These are phyloP conservation scores for Termitomyces sp. DNA, from an alignment of 768 basidiomycete genomes.

Conservation along the genomic window DNA sequence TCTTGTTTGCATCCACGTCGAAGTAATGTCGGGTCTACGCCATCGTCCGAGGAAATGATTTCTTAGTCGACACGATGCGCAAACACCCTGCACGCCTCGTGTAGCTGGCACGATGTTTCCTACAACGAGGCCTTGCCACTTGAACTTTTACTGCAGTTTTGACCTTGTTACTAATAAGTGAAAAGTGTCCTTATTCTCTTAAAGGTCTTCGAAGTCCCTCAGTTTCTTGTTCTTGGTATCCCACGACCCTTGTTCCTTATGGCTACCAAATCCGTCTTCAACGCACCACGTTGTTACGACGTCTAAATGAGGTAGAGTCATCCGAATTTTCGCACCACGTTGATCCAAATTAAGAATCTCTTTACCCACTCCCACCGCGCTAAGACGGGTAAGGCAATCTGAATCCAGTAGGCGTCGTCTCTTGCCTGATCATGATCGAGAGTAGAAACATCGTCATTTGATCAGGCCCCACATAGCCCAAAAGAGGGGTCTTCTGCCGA, in stretches of 20 bases:
- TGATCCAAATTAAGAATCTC: neutral
- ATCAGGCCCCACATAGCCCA: neutral
- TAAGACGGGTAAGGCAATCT: conserved; percentile 4
- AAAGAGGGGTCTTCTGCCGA: neutral
- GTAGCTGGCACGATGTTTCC: neutral
- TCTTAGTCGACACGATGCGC: neutral
- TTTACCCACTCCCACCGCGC: neutral
- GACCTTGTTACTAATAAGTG: conserved; percentile 3
- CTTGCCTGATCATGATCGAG: conserved; percentile 16
- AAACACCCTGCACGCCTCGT: conserved; percentile 7
- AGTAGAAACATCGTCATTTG: conserved; percentile 7
- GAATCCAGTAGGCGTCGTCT: neutral
- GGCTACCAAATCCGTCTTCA: neutral
- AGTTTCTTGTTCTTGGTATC: neutral
- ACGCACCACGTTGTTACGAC: conserved; percentile 14
- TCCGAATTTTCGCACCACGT: conserved; percentile 6
- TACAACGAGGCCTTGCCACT: neutral
- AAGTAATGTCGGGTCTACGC: neutral
- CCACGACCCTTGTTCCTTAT: conserved; percentile 9
- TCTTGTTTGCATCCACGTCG: neutral
- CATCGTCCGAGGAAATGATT: conserved; percentile 8
- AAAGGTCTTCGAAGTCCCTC: neutral
- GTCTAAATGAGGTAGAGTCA: conserved; percentile 3
- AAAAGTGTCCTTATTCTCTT: conserved; percentile 3
- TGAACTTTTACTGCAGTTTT: neutral